Percentiles rank a stretch among this genome's conserved stretches.
These are phyloP conservation scores for Phytophthora kernoviae DNA, from an alignment of 352 stramenopile genomes.

Conservation along the genomic window DNA sequence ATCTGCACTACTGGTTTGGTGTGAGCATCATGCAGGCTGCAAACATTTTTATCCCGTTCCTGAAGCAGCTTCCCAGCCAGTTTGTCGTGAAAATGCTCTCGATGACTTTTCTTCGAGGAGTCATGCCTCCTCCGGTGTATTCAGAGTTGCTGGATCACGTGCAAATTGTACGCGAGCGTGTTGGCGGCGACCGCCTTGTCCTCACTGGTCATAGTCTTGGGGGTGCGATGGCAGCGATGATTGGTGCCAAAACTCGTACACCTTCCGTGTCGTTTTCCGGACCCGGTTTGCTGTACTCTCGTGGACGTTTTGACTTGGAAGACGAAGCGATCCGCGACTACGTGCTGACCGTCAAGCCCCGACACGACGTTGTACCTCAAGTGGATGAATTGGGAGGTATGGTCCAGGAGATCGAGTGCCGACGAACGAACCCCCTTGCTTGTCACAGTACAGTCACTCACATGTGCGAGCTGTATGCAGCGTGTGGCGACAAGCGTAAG, in stretches of 20 bases:
- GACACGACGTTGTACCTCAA: conserved; percentile 77
- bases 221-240: conserved; percentile 84
- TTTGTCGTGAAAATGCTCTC: conserved; percentile 88
- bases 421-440: conserved; percentile 70
- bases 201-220: conserved; percentile 86
- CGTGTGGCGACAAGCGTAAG: conserved; percentile 77
- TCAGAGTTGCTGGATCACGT: conserved; percentile 74
- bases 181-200: conserved; percentile 71
- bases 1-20: conserved; percentile 89
- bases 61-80: conserved; percentile 77
- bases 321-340: conserved; percentile 83
- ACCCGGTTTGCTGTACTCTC: conserved; percentile 78
- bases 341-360: conserved; percentile 86
- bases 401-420: conserved; percentile 90
- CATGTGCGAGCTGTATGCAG: conserved; percentile 83
- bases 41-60: conserved; percentile 86
- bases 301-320: conserved; percentile 73
- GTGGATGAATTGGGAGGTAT: conserved; percentile 84
- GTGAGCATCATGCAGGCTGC: conserved; percentile 88
- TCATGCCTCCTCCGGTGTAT: conserved; percentile 87
- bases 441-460: conserved; percentile 88
- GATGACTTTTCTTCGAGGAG: conserved; percentile 64
- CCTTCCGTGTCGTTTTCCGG: conserved; percentile 85
- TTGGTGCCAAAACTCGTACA: conserved; percentile 83
- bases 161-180: conserved; percentile 52